A percentile compares a stretch with the other conserved stretches of the same genome.
These are phyloP conservation scores for Yarrowia sp. DNA, from an alignment of 805 yeast genomes.

Conservation along the genomic window DNA sequence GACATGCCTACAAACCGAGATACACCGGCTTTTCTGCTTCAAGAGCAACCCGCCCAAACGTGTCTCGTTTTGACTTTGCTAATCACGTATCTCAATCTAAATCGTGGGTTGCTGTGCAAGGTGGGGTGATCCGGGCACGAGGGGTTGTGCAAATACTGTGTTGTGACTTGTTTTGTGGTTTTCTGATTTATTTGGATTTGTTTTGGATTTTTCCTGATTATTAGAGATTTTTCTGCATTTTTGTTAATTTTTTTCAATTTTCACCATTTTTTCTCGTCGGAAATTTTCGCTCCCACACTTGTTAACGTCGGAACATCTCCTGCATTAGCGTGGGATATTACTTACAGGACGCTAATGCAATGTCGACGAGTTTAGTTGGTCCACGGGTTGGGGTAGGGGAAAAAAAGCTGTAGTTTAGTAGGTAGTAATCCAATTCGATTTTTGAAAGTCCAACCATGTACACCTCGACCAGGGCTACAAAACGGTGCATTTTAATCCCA, in stretches of 20 bases:
- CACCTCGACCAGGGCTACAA: no score
- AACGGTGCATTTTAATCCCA: no score
- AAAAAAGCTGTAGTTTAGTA: neutral
- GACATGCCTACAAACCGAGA: neutral
- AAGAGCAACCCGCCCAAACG: neutral
- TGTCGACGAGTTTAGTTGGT: neutral
- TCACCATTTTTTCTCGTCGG: neutral
- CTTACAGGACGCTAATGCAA: conserved; percentile 25
- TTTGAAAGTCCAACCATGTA: no score
- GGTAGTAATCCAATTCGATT: no score
- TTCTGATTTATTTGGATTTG: neutral
- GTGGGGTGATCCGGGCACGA: no score
- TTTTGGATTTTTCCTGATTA: neutral
- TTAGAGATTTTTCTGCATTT: neutral
- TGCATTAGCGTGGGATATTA: conserved; percentile 28
- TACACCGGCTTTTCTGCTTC: neutral
- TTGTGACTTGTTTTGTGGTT: no score
- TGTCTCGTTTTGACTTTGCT: neutral
- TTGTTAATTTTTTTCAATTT: neutral
- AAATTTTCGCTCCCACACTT: no score
- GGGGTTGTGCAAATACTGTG: no score
- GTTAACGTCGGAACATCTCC: conserved; percentile 6
- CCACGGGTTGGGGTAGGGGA: conserved; percentile 13
- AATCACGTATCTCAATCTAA: neutral
- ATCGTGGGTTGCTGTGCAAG: neutral